A percentile compares a stretch with the other conserved stretches of the same genome.
These are phyloP conservation scores for Polysphondylium violaceum DNA, from an alignment of 78 protist genomes.

Conservation along the genomic window DNA sequence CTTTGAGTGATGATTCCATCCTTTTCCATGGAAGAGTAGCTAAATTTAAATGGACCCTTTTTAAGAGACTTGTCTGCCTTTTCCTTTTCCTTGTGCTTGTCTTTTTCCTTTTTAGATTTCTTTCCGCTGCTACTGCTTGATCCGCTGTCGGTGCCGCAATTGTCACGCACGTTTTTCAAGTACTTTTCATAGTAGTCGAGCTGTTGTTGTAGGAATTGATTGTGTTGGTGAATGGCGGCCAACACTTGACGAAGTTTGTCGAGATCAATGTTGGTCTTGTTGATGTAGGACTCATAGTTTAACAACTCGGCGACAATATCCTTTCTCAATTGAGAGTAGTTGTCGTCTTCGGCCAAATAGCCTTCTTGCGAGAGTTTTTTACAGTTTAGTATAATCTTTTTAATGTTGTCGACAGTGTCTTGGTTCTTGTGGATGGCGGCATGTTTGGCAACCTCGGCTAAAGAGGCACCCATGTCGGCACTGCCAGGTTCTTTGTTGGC, in stretches of 20 bases:
- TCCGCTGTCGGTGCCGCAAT: constrained; percentile 12
- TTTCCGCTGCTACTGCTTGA: background rate
- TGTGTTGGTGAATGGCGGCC: constrained; percentile 72
- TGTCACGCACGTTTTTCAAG: constrained; percentile 72
- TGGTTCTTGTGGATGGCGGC: constrained; percentile 51
- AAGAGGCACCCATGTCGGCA: constrained; percentile 39
- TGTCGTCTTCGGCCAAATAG: constrained; percentile 33
- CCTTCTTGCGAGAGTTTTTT: constrained; percentile 41
- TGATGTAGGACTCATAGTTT: constrained; percentile 38
- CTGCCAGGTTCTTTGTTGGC: background rate
- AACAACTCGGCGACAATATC: constrained; percentile 73
- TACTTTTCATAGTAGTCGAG: constrained; percentile 77
- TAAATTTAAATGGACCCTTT: constrained; percentile 76
- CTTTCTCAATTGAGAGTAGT: constrained; percentile 36
- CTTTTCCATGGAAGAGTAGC: constrained; percentile 76
- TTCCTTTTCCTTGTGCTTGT: constrained; percentile 4
- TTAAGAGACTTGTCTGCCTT: background rate
- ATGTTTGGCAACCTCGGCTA: constrained; percentile 48
- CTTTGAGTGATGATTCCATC: constrained; percentile 84
- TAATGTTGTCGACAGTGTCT: constrained; percentile 66
- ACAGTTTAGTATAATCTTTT: constrained; percentile 44
- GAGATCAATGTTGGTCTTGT: constrained; percentile 34
- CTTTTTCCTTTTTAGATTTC: constrained; percentile 40
- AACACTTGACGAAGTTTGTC: constrained; percentile 48
- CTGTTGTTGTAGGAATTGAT: constrained; percentile 72